These are phyloP conservation scores for Dendrocalamus sinicus DNA, from an alignment of 176 grass and related monocot genomes.

Conservation along the genomic window DNA sequence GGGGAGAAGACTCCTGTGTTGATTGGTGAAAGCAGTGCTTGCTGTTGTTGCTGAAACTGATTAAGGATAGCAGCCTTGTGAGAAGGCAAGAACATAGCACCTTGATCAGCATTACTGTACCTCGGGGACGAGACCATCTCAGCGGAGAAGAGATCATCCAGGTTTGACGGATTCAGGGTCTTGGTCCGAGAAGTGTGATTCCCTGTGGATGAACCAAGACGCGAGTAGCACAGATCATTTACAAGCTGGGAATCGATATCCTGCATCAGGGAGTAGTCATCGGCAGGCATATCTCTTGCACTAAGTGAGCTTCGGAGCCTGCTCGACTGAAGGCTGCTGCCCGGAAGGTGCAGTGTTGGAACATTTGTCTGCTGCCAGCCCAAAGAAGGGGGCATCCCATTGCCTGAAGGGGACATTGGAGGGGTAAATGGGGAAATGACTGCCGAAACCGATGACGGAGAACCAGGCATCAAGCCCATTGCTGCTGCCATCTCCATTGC, in stretches of 20 bases:
- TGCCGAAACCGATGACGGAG: conserved; percentile 54
- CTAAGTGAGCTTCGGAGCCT: conserved; percentile 71
- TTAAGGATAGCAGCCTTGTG: conserved; percentile 75
- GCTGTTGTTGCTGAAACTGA: conserved; percentile 92
- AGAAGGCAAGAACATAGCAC: conserved; percentile 68
- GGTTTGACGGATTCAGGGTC: conserved; percentile 61
- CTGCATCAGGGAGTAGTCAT: conserved; percentile 61
- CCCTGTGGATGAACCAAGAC: conserved; percentile 51
- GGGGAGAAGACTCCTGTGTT: conserved; percentile 71
- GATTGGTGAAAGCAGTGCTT: conserved; percentile 76
- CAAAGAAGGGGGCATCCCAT: conserved; percentile 58
- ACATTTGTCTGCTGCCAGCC: conserved; percentile 71
- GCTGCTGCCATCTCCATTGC: conserved; percentile 67
- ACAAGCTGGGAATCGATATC: conserved; percentile 62
- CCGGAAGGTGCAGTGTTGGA: conserved; percentile 69
- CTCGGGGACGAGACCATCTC: conserved; percentile 74
- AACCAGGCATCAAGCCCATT: conserved; percentile 71
- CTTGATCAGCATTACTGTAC: conserved; percentile 69
- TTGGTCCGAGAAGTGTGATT: conserved; percentile 52
- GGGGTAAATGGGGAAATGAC: conserved; percentile 67
- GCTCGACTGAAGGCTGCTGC: conserved; percentile 80
- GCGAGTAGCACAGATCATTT: conserved; percentile 58
- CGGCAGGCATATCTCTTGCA: conserved; percentile 69
- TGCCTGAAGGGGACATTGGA: conserved; percentile 64
- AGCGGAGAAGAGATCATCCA: conserved; percentile 82